Conservation (phyloP, 306 rosid species). For the Hippophae gyantsensis region DNA sequence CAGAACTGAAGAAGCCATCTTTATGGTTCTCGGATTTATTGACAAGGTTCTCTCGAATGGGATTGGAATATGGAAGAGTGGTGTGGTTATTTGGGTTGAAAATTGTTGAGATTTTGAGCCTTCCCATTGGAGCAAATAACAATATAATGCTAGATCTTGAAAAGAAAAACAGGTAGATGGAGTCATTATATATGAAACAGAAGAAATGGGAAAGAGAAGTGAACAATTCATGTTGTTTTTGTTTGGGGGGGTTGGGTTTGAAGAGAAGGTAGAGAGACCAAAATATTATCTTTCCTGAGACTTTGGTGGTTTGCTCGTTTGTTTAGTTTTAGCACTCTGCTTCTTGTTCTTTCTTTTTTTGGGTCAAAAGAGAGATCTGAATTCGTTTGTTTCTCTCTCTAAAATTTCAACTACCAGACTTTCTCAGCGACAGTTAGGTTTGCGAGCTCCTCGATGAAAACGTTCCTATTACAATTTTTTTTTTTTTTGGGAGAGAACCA, state of each 20-base stretch:
- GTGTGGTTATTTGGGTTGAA: slow-evolving; percentile 18
- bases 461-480: no score
- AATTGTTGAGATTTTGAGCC: slow-evolving; percentile 28
- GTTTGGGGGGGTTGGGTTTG: slow-evolving; percentile 17
- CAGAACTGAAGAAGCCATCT: slow-evolving; percentile 4
- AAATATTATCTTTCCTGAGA: background rate
- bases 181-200: slow-evolving; percentile 3
- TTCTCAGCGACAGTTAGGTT: slow-evolving; percentile 2
- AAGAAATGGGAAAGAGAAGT: background rate
- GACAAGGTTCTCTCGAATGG: slow-evolving; percentile 34
- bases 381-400: background rate
- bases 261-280: slow-evolving; percentile 30
- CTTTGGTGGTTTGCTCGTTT: no score
- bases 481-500: no score
- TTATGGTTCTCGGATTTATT: slow-evolving; percentile 19
- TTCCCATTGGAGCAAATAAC: slow-evolving; percentile 26
- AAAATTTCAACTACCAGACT: slow-evolving; percentile 34
- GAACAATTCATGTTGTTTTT: background rate
- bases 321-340: no score
- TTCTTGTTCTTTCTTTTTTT: background rate
- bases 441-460: no score
- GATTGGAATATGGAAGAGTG: slow-evolving; percentile 32
- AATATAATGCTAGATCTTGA: background rate
- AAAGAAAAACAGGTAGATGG: background rate
- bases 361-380: background rate